A percentile compares a stretch with the other conserved stretches of the same genome.
Evolutionary conservation across 139 green algal species (phyloP).

Genomic region (Chlorella sp.): DNA sequence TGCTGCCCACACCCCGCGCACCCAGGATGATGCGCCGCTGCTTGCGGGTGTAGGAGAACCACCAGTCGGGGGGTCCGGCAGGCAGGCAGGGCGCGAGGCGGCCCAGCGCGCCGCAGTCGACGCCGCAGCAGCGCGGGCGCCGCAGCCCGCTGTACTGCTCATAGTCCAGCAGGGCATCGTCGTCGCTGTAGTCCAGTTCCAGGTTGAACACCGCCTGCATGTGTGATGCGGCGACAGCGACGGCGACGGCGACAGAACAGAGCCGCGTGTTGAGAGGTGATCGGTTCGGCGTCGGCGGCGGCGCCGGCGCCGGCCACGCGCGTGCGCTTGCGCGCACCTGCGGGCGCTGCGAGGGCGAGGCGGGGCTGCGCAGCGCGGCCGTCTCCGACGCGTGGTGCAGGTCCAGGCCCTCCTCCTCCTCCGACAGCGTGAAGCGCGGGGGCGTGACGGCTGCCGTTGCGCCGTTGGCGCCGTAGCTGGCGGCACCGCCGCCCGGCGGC

Average conservation of each 20-base stretch:
- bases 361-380: background rate
- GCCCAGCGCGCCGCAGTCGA: constrained; percentile 30
- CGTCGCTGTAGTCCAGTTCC: constrained; percentile 47
- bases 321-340: background rate
- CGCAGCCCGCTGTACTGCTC: constrained; percentile 43
- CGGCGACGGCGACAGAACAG: background rate
- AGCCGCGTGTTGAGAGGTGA: background rate
- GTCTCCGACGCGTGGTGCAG: constrained; percentile 1
- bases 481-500: background rate
- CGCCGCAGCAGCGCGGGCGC: constrained; percentile 34
- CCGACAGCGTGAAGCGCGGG: background rate
- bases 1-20: background rate
- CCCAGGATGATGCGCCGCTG: background rate
- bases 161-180: constrained; percentile 67
- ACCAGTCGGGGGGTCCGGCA: constrained; percentile 42
- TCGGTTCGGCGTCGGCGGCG: background rate
- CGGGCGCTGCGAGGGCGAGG: background rate
- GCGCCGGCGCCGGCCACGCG: background rate
- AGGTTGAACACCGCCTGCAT: constrained; percentile 54
- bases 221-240: background rate
- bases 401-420: constrained; percentile 5
- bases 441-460: background rate
- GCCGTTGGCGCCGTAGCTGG: background rate
- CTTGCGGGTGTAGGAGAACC: too few species aligned
- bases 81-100: constrained; percentile 3